Conservation (phyloP, 2,329 filamentous ascomycete genomes). For the Biscogniauxia sp. region DNA sequence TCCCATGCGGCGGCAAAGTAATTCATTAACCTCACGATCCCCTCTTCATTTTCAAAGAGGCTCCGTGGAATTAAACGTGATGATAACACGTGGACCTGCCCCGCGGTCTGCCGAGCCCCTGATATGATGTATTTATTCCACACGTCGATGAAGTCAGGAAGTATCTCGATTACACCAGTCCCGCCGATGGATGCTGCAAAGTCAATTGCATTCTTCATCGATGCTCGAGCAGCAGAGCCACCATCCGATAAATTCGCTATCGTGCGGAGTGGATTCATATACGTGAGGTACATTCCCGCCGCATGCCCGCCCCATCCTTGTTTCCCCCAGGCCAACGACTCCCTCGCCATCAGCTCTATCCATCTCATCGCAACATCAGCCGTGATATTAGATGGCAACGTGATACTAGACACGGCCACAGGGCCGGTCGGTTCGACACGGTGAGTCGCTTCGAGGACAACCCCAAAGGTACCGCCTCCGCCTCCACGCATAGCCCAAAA, state of each 20-base stretch:
- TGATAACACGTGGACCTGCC: slow-evolving; percentile 15
- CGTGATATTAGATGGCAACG: slow-evolving; percentile 26
- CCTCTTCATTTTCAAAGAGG: slow-evolving; percentile 17
- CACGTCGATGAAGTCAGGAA: slow-evolving; percentile 18
- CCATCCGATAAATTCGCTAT: slow-evolving; percentile 20
- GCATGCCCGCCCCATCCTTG: slow-evolving; percentile 26
- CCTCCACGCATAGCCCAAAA: slow-evolving; percentile 51
- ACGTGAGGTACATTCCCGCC: slow-evolving; percentile 20
- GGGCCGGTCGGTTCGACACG: slow-evolving; percentile 39
- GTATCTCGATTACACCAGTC: slow-evolving; percentile 19
- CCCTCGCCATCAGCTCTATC: slow-evolving; percentile 20
- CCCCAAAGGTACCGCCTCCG: slow-evolving; percentile 44
- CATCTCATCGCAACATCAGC: slow-evolving; percentile 31
- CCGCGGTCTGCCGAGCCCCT: slow-evolving; percentile 13
- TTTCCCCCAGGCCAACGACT: slow-evolving; percentile 20
- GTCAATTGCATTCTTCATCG: slow-evolving; percentile 18
- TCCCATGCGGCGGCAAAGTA: slow-evolving; percentile 5
- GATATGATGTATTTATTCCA: slow-evolving; percentile 23
- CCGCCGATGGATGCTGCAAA: slow-evolving; percentile 20
- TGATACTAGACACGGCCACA: slow-evolving; percentile 27
- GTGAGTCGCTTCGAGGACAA: slow-evolving; percentile 42
- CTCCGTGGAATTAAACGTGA: slow-evolving; percentile 18
- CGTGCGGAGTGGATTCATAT: slow-evolving; percentile 20
- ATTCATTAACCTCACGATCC: slow-evolving; percentile 14
- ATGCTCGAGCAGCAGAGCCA: slow-evolving; percentile 7